Conservation (phyloP, 2,329 filamentous ascomycete species). For the Fusarium floridanum region DNA sequence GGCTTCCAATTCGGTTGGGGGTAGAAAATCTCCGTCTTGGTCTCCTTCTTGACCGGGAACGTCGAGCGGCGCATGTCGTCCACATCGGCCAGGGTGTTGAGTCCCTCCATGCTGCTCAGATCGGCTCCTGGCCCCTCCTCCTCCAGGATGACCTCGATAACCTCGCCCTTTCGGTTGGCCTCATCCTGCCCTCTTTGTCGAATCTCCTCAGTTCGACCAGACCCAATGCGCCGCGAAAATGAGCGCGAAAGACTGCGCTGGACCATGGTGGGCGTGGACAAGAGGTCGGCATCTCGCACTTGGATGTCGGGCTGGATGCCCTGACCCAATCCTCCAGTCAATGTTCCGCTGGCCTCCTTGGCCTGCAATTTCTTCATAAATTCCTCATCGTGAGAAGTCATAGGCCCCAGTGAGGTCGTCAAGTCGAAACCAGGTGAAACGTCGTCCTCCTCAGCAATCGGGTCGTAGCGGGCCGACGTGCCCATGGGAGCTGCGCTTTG, state of each 20-base stretch:
- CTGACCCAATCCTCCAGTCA: constrained; percentile 70
- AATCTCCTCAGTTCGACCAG: constrained; percentile 57
- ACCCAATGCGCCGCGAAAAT: constrained; percentile 54
- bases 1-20: constrained; percentile 77
- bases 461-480: constrained; percentile 49
- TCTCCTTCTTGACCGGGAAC: constrained; percentile 52
- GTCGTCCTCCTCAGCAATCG: constrained; percentile 49
- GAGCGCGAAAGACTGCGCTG: constrained; percentile 56
- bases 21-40: constrained; percentile 66
- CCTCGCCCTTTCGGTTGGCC: constrained; percentile 70
- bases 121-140: constrained; percentile 59
- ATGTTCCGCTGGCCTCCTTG: constrained; percentile 66
- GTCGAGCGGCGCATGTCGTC: constrained; percentile 54
- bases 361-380: constrained; percentile 62
- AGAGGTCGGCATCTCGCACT: constrained; percentile 64
- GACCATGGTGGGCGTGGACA: constrained; percentile 52
- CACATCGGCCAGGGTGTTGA: constrained; percentile 44
- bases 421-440: constrained; percentile 59
- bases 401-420: constrained; percentile 60
- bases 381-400: constrained; percentile 57
- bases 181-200: constrained; percentile 67
- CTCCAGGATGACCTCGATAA: constrained; percentile 69
- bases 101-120: constrained; percentile 64
- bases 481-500: constrained; percentile 57
- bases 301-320: constrained; percentile 64